Evolutionary conservation across 2,329 filamentous ascomycete genomes (phyloP).

Genomic region (Alternaria infectoria): DNA sequence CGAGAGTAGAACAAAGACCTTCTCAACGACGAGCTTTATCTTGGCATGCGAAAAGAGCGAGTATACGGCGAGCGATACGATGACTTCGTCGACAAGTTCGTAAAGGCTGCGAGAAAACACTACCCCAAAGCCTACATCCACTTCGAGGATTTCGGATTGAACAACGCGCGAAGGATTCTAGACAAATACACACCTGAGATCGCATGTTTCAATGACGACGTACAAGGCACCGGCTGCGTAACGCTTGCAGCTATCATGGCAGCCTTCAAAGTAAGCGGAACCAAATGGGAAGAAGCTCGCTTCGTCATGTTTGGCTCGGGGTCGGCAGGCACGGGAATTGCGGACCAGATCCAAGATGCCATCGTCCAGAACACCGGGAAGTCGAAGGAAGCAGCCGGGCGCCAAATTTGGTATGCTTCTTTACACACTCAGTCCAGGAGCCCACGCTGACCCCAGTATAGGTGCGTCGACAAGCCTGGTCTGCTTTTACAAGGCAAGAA

Average conservation of each 20-base stretch:
- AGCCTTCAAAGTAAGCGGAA: slow-evolving; percentile 70
- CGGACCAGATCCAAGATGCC: slow-evolving; percentile 81
- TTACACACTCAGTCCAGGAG: no score
- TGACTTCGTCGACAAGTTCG: slow-evolving; percentile 76
- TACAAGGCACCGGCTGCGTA: slow-evolving; percentile 88
- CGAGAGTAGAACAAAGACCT: slow-evolving; percentile 67
- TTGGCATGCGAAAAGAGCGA: slow-evolving; percentile 73
- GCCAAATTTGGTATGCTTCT: slow-evolving; percentile 73
- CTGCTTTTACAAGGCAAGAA: slow-evolving; percentile 70
- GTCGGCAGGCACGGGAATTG: slow-evolving; percentile 83
- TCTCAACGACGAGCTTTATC: slow-evolving; percentile 77
- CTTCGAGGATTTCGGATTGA: slow-evolving; percentile 86
- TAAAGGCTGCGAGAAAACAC: slow-evolving; percentile 68
- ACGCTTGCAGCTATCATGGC: slow-evolving; percentile 83
- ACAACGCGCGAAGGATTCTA: slow-evolving; percentile 76
- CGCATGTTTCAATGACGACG: slow-evolving; percentile 89
- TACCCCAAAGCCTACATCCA: slow-evolving; percentile 86
- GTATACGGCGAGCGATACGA: slow-evolving; percentile 76
- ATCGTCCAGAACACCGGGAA: slow-evolving; percentile 73
- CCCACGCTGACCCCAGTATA: slow-evolving; percentile 41
- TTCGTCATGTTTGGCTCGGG: slow-evolving; percentile 82
- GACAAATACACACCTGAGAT: slow-evolving; percentile 76
- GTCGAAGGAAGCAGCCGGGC: slow-evolving; percentile 73
- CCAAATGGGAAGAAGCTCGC: slow-evolving; percentile 71
- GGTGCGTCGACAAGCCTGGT: slow-evolving; percentile 82